A percentile compares a stretch with the other conserved stretches of the same genome.
phyloP scores from a whole-genome alignment of 805 yeast genomes.

The Middelhovenomyces tepae region DNA sequence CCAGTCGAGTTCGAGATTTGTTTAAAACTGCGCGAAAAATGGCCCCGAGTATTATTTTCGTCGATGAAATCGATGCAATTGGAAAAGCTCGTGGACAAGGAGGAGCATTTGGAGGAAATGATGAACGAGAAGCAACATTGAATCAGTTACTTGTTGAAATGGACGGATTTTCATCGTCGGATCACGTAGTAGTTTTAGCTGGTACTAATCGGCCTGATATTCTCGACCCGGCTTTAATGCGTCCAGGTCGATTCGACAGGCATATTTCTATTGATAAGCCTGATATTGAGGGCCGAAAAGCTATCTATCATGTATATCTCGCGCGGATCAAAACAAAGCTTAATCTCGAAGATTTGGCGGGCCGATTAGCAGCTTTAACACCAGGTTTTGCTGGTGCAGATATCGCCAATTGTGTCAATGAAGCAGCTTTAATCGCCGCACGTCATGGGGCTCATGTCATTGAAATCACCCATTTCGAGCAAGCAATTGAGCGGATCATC shows the following conservation, averaged over 20 bases:
- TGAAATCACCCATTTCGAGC: conserved; percentile 74
- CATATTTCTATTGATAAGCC: conserved; percentile 89
- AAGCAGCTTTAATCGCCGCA: conserved; percentile 96
- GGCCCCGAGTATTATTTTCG: conserved; percentile 94
- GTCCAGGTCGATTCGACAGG: conserved; percentile 97
- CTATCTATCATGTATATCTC: conserved; percentile 82
- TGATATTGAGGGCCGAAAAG: conserved; percentile 90
- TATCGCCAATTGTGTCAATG: conserved; percentile 93
- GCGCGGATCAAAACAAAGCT: conserved; percentile 54
- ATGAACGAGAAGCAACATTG: conserved; percentile 92
- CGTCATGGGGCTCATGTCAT: conserved; percentile 67
- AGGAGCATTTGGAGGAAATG: conserved; percentile 61
- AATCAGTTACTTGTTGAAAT: conserved; percentile 95
- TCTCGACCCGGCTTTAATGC: conserved; percentile 80
- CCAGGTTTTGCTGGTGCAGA: conserved; percentile 99
- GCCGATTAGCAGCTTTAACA: conserved; percentile 87
- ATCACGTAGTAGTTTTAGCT: conserved; percentile 93
- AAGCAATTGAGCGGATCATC: conserved; percentile 93
- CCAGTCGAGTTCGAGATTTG: conserved; percentile 92
- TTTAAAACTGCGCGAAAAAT: conserved; percentile 85
- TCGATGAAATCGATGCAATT: conserved; percentile 99
- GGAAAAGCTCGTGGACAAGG: conserved; percentile 87
- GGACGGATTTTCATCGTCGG: conserved; percentile 92
- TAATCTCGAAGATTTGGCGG: conserved; percentile 53
- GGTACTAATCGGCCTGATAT: conserved; percentile 97